Conservation (phyloP, 1,284 basidiomycete genomes). For the Coniferiporia sulphurascens region DNA sequence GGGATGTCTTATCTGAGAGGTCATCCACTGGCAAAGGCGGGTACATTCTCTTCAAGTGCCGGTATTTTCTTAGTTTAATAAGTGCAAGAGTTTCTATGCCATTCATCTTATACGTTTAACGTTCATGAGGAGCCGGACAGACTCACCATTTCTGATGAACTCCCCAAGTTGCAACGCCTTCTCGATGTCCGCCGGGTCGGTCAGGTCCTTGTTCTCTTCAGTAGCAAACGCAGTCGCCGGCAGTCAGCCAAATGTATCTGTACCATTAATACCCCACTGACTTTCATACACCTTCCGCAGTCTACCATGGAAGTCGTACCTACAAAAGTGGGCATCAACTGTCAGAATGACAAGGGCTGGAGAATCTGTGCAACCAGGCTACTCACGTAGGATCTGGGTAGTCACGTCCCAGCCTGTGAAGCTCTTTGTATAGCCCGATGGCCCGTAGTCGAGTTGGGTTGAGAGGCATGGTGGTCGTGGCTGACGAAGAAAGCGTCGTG, state of each 20-base stretch:
- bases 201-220: conserved; percentile 68
- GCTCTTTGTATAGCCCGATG: conserved; percentile 70
- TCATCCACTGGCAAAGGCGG: background rate
- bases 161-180: conserved; percentile 75
- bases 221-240: background rate
- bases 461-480: conserved; percentile 29
- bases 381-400: conserved; percentile 74
- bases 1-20: background rate
- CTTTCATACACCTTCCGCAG: conserved; percentile 69
- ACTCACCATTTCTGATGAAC: conserved; percentile 84
- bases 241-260: background rate
- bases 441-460: conserved; percentile 48
- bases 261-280: conserved; percentile 28
- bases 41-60: conserved; percentile 76
- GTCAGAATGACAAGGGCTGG: conserved; percentile 18
- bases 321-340: conserved; percentile 27
- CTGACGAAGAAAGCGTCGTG: background rate
- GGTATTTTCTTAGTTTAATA: conserved; percentile 83
- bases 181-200: conserved; percentile 70
- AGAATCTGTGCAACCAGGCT: conserved; percentile 11
- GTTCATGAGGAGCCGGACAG: background rate
- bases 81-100: conserved; percentile 76
- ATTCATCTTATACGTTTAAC: background rate
- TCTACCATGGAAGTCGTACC: conserved; percentile 72
- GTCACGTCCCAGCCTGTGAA: conserved; percentile 70